These are phyloP conservation scores for Thalassiosira hispida DNA, from an alignment of 352 stramenopile species.

Conservation along the genomic window DNA sequence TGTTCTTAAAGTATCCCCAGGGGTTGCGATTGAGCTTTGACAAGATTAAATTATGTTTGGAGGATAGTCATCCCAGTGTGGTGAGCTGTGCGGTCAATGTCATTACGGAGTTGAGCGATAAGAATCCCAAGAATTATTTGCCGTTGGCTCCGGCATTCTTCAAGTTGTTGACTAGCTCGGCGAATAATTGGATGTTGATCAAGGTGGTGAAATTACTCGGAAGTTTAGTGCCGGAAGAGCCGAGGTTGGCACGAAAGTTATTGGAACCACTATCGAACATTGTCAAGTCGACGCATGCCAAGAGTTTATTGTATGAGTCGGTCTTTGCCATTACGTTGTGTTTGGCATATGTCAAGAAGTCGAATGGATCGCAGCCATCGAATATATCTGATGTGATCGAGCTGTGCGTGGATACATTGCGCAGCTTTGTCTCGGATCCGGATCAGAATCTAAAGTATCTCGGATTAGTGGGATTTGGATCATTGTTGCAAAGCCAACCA, in stretches of 20 bases:
- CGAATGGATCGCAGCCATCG: conserved; percentile 92
- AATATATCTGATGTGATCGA: conserved; percentile 93
- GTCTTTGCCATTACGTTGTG: conserved; percentile 96
- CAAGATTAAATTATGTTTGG: conserved; percentile 94
- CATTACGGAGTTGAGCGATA: conserved; percentile 98
- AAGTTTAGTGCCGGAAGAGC: conserved; percentile 96
- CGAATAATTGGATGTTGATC: conserved; percentile 99
- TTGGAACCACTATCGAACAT: conserved; percentile 97
- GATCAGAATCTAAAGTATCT: conserved; percentile 99
- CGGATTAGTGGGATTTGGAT: conserved; percentile 95
- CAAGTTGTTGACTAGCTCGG: conserved; percentile 95
- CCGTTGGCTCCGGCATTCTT: conserved; percentile 98
- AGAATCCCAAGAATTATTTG: conserved; percentile 99
- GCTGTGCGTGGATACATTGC: conserved; percentile 95
- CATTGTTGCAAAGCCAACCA: conserved; percentile 95
- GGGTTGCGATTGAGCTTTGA: conserved; percentile 97
- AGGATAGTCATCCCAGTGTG: conserved; percentile 94
- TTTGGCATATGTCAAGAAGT: conserved; percentile 95
- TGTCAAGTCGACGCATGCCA: conserved; percentile 96
- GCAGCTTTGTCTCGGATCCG: conserved; percentile 95
- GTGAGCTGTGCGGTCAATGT: conserved; percentile 98
- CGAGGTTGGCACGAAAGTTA: conserved; percentile 96
- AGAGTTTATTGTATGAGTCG: conserved; percentile 98
- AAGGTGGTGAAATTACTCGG: conserved; percentile 99
- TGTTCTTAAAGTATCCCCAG: conserved; percentile 98